Conservation (phyloP, 2,329 filamentous ascomycete genomes). For the Claviceps monticola region DNA sequence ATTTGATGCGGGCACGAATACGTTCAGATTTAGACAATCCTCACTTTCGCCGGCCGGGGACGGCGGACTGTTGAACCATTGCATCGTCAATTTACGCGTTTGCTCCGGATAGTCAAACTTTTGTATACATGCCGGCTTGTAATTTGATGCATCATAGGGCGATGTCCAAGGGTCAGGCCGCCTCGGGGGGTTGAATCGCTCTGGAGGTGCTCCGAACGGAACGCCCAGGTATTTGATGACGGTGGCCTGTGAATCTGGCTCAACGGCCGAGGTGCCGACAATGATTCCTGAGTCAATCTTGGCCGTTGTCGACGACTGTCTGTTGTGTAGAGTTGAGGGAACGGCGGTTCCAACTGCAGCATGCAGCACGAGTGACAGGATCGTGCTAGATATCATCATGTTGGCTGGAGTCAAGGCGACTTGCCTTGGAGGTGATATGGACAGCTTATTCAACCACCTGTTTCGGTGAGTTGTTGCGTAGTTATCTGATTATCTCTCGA, state of each 20-base stretch:
- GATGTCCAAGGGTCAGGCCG: not conserved
- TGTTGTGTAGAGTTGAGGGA: no score
- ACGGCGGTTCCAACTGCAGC: no score
- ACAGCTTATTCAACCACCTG: no score
- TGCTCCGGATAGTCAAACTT: not conserved
- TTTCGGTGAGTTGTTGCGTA: no score
- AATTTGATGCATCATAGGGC: not conserved
- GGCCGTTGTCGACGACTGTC: not conserved
- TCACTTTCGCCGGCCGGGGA: not conserved
- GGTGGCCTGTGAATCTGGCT: not conserved
- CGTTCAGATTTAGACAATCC: not conserved
- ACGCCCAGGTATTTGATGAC: conserved; percentile 1
- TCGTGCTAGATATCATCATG: no score
- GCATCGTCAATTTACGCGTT: not conserved
- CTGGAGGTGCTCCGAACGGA: not conserved
- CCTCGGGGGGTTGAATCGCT: not conserved
- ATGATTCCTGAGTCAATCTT: conserved; percentile 1
- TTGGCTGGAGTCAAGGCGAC: no score
- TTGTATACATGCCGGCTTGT: conserved; percentile 1
- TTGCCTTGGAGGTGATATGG: no score
- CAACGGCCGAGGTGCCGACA: not conserved
- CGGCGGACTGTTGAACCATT: conserved; percentile 1
- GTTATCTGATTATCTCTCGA: no score
- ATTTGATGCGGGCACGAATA: not conserved
- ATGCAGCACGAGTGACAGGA: no score